Base-by-base conservation (phyloP, 2,329 filamentous ascomycete genomes). In the Fusarium haematococcum region DNA sequence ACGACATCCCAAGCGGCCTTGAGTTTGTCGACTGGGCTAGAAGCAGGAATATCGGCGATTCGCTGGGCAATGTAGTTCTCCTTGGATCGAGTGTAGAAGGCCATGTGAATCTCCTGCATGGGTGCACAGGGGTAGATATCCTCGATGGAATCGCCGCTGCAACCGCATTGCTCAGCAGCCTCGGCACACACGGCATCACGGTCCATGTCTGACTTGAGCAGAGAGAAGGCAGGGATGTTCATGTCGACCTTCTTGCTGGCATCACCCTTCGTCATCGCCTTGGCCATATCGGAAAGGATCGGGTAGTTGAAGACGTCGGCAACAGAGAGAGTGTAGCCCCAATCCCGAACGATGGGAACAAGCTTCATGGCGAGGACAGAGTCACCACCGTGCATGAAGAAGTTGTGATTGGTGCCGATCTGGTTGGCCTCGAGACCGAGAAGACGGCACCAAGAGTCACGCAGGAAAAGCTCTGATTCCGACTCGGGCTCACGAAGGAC, bases 81-180 rank as follows among this genome's bases (percentile, higher is more conserved):
- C 14, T 81, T 81, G 8, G 85, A 82, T 73, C 86, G 85, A 45
- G 83, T 83, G 13, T 88, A 87, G 18, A 89, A 79, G 0, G 87
- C 86, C 79, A 90, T 85, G 5, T 90, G 83, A 5, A 85, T 87
- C 75, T 88, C 87, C 67, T 90, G 88, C 18, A 88, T 81, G 0
- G 87, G 84, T 0, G 87, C 87, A 75, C 87, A 88, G 2, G 88
- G 88, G 59, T 88, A 90, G 0, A 88, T 80, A 59, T 90, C 88
- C 66, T 88, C 84, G 7, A 88, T 80, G 8, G 75, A 65, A 0
- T 73, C 59, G 5, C 76, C 60, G 67, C 79, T 82, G 0, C 72
- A 69, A 4, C 71, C 65, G 4, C 76, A 76, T 5, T 86, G 84
- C 4, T 69, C 59, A 13, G 80, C 79, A 2, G 85, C 84, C 18